Conservation (phyloP, 192 early-diverging fungal genomes). For the Pilobolus umbonatus region DNA sequence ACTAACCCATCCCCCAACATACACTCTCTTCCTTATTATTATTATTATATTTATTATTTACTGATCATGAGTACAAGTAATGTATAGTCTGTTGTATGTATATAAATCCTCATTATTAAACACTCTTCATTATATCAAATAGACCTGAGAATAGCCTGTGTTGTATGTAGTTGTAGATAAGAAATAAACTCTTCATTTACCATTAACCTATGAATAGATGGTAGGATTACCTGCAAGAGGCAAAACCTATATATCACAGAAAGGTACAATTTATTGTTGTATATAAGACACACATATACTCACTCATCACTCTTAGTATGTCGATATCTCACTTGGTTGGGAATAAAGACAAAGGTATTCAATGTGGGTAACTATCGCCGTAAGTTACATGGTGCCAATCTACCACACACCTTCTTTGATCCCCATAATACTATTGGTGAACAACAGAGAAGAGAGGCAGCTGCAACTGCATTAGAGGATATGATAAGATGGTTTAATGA, state of each 20-base stretch:
- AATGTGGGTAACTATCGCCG: constrained; percentile 99
- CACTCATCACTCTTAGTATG: constrained; percentile 50
- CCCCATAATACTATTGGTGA: constrained; percentile 70
- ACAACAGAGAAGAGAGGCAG: constrained; percentile 73
- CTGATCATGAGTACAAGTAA: neutral
- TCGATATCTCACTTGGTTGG: constrained; percentile 94
- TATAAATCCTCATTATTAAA: neutral
- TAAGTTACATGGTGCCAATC: constrained; percentile 75
- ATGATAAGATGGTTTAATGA: constrained; percentile 91
- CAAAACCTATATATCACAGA: constrained; percentile 94
- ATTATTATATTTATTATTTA: neutral
- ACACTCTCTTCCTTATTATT: neutral
- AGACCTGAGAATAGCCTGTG: constrained; percentile 32
- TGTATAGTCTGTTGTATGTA: neutral
- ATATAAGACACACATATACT: neutral
- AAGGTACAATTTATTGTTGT: constrained; percentile 49
- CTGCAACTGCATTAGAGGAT: constrained; percentile 79
- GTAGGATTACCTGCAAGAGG: constrained; percentile 90
- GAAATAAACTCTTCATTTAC: neutral
- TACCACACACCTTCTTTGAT: constrained; percentile 88
- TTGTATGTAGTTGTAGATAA: constrained; percentile 19
- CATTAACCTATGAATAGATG: constrained; percentile 55
- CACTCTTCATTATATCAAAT: neutral
- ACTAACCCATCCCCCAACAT: too few species aligned
- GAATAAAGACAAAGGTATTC: constrained; percentile 90